Evolutionary conservation across 441 rosid species (phyloP), one percentile per base, ranked within the genome.

Genomic region (Sinapis alba): DNA sequence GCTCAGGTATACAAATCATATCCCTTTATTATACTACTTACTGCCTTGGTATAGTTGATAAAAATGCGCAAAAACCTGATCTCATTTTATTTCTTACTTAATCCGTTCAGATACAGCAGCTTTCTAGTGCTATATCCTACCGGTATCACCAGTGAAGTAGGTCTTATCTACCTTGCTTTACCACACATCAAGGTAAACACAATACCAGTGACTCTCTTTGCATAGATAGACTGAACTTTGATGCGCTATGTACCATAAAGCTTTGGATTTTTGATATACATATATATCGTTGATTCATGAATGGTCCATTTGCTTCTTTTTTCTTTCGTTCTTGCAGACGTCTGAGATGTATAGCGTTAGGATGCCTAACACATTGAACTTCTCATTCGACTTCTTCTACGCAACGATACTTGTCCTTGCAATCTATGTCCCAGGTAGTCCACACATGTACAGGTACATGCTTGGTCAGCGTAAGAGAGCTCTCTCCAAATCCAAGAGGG

Each of bases 71-170:
- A 56, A 54, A 59, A 7, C 7, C 26, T 64, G 47, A 27, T 72
- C 58, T 61, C 65, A 28, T 68, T 66, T 36, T 0, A 30, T 54
- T 19, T 69, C 13, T 20, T 66, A n/a, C n/a, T 74, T 34, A 36
- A 65, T 24, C 0, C 32, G 12, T 83, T 79, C 90, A 96, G 97
- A 80, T 93, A 96, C 79, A 96, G 98, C 85, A 84, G 97, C 72
- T 96, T 96, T 82, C 41, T 93, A 78, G 20, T 90, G 79, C 51
- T 95, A 62, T 95, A 93, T 72, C 97, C 97, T 16, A 53, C 89
- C 36, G 99, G 99, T 61, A 96, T 96, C 82, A 84, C 85, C 76
- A 96, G 99, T 80, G 98, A 96, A 90, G 95, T 91, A 74, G 99
- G 97, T 69, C 87, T 93, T 23, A 84, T 93, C 72, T 96, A 91